These are phyloP conservation scores for Oryza meyeriana DNA, from an alignment of 176 grass and related monocot species.

Conservation along the genomic window DNA sequence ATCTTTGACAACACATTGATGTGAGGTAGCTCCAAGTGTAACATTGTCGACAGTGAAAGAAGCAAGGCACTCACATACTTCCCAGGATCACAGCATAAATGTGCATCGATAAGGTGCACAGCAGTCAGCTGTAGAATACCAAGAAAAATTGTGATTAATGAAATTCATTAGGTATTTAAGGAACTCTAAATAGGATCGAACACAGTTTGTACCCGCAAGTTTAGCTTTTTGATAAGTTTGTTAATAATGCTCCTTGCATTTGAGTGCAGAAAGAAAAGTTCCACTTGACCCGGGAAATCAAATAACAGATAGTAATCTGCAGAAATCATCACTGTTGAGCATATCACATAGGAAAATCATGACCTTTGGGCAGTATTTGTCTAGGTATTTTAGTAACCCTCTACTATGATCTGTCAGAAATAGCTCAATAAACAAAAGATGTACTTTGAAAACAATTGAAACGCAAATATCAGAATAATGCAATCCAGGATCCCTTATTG, in stretches of 20 bases:
- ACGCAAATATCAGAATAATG: not conserved
- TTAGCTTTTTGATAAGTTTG: conserved; percentile 77
- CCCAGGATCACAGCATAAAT: conserved; percentile 97
- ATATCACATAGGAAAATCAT: not conserved
- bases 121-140: conserved; percentile 63
- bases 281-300: conserved; percentile 98
- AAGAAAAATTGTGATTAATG: conserved; percentile 12
- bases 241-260: conserved; percentile 69
- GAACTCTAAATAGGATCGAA: not conserved
- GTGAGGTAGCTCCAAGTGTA: conserved; percentile 88
- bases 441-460: not conserved
- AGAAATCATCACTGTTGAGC: conserved; percentile 18
- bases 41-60: conserved; percentile 90
- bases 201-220: conserved; percentile 63
- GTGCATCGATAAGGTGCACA: conserved; percentile 82
- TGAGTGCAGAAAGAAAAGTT: conserved; percentile 97
- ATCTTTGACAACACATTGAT: conserved; percentile 98
- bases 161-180: not conserved
- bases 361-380: conserved; percentile 1
- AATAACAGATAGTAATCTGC: conserved; percentile 96
- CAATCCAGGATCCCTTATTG: not conserved
- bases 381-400: not conserved
- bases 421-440: not conserved
- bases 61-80: conserved; percentile 97
- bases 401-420: conserved; percentile 1